These are phyloP conservation scores for Cercospora sp. DNA, from an alignment of 2,329 filamentous ascomycete species.

Conservation along the genomic window DNA sequence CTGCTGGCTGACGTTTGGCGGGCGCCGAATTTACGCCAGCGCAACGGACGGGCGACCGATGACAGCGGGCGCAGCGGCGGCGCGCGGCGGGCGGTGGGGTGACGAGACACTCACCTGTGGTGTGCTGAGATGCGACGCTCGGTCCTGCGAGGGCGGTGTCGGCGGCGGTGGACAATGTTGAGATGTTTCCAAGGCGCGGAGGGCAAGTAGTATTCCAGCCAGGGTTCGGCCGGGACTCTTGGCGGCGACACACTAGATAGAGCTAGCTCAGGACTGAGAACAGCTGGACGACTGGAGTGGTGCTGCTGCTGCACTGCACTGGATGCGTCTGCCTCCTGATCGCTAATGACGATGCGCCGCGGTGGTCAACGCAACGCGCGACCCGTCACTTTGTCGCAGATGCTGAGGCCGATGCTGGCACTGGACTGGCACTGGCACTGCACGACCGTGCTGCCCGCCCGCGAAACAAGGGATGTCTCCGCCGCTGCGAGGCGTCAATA, in stretches of 20 bases:
- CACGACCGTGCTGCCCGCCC: neutral
- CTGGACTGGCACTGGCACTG: neutral
- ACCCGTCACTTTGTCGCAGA: neutral
- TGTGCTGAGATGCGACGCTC: neutral
- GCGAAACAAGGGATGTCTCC: slow-evolving; percentile 2
- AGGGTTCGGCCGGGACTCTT: neutral
- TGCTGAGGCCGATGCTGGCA: neutral
- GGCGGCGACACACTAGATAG: neutral
- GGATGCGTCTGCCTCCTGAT: neutral
- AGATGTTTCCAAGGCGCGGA: neutral
- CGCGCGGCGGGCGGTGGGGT: neutral
- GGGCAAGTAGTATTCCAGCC: neutral
- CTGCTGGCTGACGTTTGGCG: slow-evolving; percentile 4
- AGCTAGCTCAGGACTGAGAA: neutral
- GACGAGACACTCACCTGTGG: slow-evolving; percentile 16
- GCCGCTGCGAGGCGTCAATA: neutral
- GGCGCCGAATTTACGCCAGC: slow-evolving; percentile 15
- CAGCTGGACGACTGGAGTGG: neutral
- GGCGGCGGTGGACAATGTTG: slow-evolving; percentile 1
- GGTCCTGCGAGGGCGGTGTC: slow-evolving; percentile 6
- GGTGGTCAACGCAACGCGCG: neutral
- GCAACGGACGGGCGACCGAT: slow-evolving; percentile 8
- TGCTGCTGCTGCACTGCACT: neutral
- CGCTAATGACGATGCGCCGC: neutral
- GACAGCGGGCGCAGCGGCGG: slow-evolving; percentile 11